phyloP scores from a whole-genome alignment of 345 rosid species.

The Balakata baccata region DNA sequence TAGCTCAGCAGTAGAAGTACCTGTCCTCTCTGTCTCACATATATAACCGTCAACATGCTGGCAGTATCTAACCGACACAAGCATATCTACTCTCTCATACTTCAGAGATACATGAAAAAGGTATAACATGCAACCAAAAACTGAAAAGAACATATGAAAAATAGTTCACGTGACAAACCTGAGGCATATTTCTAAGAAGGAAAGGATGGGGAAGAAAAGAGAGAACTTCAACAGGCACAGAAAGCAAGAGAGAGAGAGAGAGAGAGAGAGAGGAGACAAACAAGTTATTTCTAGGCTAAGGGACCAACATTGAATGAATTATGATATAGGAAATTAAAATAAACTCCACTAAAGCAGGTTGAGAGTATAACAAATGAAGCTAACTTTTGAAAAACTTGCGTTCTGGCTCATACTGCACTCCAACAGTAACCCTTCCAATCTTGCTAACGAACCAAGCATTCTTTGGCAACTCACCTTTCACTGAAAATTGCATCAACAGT shows the following conservation, averaged over 20 bases:
- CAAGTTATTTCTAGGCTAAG: not conserved
- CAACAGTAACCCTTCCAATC: conserved; percentile 77
- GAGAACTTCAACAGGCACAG: not conserved
- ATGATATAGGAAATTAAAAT: not conserved
- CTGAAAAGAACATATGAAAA: not conserved
- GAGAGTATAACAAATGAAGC: conserved; percentile 7
- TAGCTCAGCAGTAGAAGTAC: not conserved
- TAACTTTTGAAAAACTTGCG: conserved; percentile 43
- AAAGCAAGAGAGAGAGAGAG: not conserved
- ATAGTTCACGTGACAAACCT: not conserved
- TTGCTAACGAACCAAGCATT: conserved; percentile 84
- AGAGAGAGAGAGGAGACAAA: not conserved
- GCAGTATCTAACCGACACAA: not conserved
- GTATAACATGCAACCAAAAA: not conserved
- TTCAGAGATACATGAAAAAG: not conserved
- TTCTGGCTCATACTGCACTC: conserved; percentile 77
- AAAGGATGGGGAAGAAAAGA: not conserved
- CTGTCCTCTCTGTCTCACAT: not conserved
- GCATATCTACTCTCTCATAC: not conserved
- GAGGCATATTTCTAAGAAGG: not conserved
- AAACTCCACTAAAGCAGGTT: not conserved
- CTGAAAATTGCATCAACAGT: conserved; percentile 27
- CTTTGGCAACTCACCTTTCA: conserved; percentile 55
- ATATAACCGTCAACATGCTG: not conserved
- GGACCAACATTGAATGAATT: not conserved